Percentiles rank a stretch among this genome's conserved stretches.
Conservation (phyloP, 2,329 filamentous ascomycete genomes). For the Rachicladosporium sp. region DNA sequence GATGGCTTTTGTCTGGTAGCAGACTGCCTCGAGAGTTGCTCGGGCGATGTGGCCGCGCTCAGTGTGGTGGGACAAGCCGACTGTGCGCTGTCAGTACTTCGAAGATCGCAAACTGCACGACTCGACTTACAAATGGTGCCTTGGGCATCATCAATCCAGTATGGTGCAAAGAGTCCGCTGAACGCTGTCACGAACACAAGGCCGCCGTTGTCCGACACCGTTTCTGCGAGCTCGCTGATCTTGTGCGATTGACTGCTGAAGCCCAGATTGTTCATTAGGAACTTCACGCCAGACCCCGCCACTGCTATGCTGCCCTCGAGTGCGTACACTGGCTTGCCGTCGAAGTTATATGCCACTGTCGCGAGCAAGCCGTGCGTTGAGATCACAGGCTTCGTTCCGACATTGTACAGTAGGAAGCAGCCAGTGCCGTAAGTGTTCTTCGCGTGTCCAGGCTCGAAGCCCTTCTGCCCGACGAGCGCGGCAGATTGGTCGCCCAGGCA, state of each 20-base stretch:
- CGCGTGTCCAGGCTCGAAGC: slow-evolving; percentile 66
- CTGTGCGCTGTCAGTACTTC: slow-evolving; percentile 6
- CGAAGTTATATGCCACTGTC: slow-evolving; percentile 81
- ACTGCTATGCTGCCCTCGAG: slow-evolving; percentile 72
- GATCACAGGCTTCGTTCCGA: slow-evolving; percentile 72
- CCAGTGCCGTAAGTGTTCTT: slow-evolving; percentile 91
- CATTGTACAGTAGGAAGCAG: slow-evolving; percentile 81
- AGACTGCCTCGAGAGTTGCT: slow-evolving; percentile 80
- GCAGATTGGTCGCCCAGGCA: slow-evolving; percentile 80
- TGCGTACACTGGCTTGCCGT: slow-evolving; percentile 58
- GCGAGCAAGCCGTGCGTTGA: slow-evolving; percentile 71
- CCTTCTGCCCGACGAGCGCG: slow-evolving; percentile 60
- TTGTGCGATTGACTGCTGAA: slow-evolving; percentile 52
- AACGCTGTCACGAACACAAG: slow-evolving; percentile 82
- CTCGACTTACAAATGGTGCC: slow-evolving; percentile 52
- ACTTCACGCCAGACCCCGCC: slow-evolving; percentile 49
- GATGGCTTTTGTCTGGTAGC: slow-evolving; percentile 86
- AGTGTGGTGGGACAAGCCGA: slow-evolving; percentile 49
- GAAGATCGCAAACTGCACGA: too few relatives aligned
- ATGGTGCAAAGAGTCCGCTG: slow-evolving; percentile 79
- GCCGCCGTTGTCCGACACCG: slow-evolving; percentile 64
- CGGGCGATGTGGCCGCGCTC: slow-evolving; percentile 76
- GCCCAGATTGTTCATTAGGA: slow-evolving; percentile 42
- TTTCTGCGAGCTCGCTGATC: slow-evolving; percentile 51
- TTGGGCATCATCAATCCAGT: slow-evolving; percentile 89